A percentile compares a stretch with the other conserved stretches of the same genome.
phyloP scores from a whole-genome alignment of 2,329 filamentous ascomycete species.

The Epichloe glyceriae region DNA sequence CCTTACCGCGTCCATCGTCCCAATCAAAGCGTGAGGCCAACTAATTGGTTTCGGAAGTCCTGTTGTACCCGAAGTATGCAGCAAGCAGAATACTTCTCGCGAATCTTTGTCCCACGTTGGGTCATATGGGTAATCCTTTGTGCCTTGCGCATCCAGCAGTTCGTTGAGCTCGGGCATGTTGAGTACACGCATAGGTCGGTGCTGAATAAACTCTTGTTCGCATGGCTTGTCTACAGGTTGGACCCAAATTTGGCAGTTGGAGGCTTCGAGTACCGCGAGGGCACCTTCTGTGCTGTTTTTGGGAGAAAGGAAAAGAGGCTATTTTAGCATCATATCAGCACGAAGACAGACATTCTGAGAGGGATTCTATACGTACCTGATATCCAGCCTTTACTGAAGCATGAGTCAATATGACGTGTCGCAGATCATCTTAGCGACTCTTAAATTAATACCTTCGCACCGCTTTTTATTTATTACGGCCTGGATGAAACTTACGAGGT shows the following conservation, averaged over 20 bases:
- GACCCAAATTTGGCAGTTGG: conserved; percentile 20
- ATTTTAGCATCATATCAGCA: neutral
- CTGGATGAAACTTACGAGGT: conserved; percentile 15
- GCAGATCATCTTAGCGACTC: conserved; percentile 15
- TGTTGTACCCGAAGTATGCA: conserved; percentile 31
- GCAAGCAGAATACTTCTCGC: conserved; percentile 22
- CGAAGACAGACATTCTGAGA: neutral
- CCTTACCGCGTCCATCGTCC: conserved; percentile 24
- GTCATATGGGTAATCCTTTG: conserved; percentile 15
- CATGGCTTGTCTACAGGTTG: conserved; percentile 10
- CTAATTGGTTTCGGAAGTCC: conserved; percentile 28
- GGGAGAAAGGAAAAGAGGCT: conserved; percentile 22
- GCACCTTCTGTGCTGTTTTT: conserved; percentile 22
- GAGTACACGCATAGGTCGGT: conserved; percentile 16
- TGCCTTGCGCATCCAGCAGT: conserved; percentile 12
- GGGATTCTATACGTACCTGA: neutral
- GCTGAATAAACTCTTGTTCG: conserved; percentile 10
- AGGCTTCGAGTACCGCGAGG: conserved; percentile 18
- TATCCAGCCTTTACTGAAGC: conserved; percentile 12
- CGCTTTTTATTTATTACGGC: neutral
- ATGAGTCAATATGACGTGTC: conserved; percentile 17
- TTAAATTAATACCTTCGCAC: neutral
- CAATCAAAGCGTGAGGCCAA: conserved; percentile 19
- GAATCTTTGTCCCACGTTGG: conserved; percentile 20
- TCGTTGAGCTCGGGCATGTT: conserved; percentile 16